phyloP scores from a whole-genome alignment of 768 basidiomycete species.

The Lentinus brumalis region DNA sequence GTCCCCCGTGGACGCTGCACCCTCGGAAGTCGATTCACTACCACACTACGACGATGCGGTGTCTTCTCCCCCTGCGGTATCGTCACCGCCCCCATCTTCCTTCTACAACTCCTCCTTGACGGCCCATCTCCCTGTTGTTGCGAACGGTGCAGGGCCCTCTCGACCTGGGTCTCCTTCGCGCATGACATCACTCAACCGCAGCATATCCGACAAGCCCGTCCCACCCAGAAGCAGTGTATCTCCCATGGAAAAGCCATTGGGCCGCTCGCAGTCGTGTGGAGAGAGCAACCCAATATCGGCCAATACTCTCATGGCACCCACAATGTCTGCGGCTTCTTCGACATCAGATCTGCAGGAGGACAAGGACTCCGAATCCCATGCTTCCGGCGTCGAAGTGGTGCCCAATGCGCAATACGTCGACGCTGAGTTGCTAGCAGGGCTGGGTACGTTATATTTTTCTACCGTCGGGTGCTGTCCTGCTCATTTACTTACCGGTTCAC shows the following conservation, averaged over 20 bases:
- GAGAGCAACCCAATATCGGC: constrained; percentile 1
- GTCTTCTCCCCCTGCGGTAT: neutral
- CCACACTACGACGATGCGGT: constrained; percentile 20
- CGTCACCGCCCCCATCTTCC: neutral
- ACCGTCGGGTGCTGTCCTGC: constrained; percentile 1
- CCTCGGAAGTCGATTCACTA: neutral
- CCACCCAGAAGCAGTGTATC: constrained; percentile 1
- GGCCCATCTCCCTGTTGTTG: neutral
- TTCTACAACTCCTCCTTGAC: neutral
- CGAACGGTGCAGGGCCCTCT: neutral
- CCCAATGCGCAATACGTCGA: constrained; percentile 26
- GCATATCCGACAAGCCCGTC: constrained; percentile 15
- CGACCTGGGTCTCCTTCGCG: neutral
- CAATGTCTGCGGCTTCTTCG: constrained; percentile 5
- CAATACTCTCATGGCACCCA: neutral
- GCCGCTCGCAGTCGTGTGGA: constrained; percentile 16
- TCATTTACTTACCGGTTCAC: neutral
- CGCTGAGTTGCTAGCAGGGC: constrained; percentile 24
- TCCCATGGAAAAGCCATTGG: neutral
- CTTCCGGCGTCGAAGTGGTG: constrained; percentile 2
- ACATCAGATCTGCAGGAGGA: neutral
- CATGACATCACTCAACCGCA: constrained; percentile 5
- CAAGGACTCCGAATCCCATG: neutral
- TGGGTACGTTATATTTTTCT: constrained; percentile 52
- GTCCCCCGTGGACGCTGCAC: neutral